phyloP scores from a whole-genome alignment of 2,329 filamentous ascomycete genomes.

The Colletotrichum simmondsii region DNA sequence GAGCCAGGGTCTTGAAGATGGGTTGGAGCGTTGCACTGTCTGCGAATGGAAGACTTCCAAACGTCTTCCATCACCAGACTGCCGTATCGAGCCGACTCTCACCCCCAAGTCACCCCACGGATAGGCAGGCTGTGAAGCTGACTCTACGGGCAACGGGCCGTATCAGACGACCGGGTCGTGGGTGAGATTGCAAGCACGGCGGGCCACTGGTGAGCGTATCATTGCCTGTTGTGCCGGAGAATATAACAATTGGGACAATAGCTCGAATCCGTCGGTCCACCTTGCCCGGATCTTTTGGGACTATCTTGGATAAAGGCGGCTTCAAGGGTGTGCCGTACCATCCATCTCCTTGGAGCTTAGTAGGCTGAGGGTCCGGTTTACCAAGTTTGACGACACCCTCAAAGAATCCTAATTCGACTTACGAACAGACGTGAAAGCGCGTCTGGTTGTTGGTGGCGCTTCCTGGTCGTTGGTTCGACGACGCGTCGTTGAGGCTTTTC shows the following conservation, averaged over 20 bases:
- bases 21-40: conserved; percentile 8
- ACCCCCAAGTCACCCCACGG: not conserved
- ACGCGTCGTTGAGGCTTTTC: conserved; percentile 15
- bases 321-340: not conserved
- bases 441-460: conserved; percentile 12
- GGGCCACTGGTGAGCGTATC: not conserved
- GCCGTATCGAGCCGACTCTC: not conserved
- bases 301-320: not conserved
- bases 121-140: not conserved
- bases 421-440: not conserved
- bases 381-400: not conserved
- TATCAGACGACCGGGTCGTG: conserved; percentile 3
- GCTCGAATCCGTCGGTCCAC: conserved; percentile 2
- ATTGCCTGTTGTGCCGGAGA: conserved; percentile 17
- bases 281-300: not conserved
- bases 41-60: conserved; percentile 29
- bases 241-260: conserved; percentile 1
- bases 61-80: conserved; percentile 19
- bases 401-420: not conserved
- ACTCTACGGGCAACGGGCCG: not conserved
- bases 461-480: conserved; percentile 14
- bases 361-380: not conserved
- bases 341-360: not conserved
- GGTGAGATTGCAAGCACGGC: conserved; percentile 3
- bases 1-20: conserved; percentile 5